Evolutionary conservation across 2,329 filamentous ascomycete genomes (phyloP).

Genomic region (Cordyceps farinosa): DNA sequence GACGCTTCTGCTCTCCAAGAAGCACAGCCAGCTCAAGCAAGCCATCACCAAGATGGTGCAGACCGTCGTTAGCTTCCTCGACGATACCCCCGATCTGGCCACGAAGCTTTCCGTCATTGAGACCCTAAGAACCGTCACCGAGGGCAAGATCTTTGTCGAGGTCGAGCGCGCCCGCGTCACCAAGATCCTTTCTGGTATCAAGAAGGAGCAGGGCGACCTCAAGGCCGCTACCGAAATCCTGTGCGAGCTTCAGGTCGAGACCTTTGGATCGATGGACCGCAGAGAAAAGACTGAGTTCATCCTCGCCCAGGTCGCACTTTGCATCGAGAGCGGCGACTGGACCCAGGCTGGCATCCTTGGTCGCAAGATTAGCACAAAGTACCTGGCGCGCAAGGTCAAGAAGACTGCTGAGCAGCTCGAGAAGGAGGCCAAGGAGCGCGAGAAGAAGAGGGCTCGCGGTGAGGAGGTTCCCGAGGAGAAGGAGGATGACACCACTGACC

Average conservation of each 20-base stretch:
- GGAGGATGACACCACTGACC: conserved; percentile 87
- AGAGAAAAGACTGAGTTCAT: conserved; percentile 99
- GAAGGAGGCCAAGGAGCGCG: conserved; percentile 83
- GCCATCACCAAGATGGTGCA: conserved; percentile 99
- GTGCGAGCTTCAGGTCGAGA: conserved; percentile 97
- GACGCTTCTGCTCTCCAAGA: conserved; percentile 93
- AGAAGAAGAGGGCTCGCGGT: conserved; percentile 77
- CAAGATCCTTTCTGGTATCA: conserved; percentile 93
- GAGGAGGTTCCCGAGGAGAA: conserved; percentile 76
- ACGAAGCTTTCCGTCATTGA: conserved; percentile 93
- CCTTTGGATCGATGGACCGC: conserved; percentile 95
- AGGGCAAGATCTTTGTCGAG: conserved; percentile 99
- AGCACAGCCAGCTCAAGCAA: conserved; percentile 99
- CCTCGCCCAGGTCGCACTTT: conserved; percentile 86
- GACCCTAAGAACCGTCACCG: conserved; percentile 90
- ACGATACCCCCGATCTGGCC: conserved; percentile 78
- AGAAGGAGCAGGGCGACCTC: conserved; percentile 90
- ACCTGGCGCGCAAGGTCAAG: conserved; percentile 85
- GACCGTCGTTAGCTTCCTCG: conserved; percentile 86
- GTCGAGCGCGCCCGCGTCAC: conserved; percentile 95
- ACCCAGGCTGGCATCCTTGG: conserved; percentile 90
- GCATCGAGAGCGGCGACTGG: conserved; percentile 95
- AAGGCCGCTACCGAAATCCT: conserved; percentile 87
- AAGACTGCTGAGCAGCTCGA: conserved; percentile 85
- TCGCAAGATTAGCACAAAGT: conserved; percentile 94